Conservation (phyloP, 805 yeast species). For the Wickerhamiella allomyrinae region DNA sequence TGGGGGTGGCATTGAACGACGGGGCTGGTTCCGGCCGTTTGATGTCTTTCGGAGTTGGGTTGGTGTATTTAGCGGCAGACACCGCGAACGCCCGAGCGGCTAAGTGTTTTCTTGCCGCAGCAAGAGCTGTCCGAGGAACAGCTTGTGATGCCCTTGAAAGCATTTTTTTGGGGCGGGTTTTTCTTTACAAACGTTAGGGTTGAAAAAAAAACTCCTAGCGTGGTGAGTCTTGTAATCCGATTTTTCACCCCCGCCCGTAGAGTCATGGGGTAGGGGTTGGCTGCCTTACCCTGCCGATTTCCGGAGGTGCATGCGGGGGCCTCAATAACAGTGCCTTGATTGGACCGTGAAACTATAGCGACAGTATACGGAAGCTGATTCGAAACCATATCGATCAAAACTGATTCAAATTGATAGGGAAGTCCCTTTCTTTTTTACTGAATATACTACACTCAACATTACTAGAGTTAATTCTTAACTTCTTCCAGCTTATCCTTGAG, state of each 20-base stretch:
- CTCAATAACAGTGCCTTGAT: too few species aligned
- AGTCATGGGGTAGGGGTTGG: background rate
- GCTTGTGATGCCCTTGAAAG: background rate
- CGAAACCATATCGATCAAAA: too few species aligned
- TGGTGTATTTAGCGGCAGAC: background rate
- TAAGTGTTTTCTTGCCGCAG: background rate
- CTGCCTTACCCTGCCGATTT: background rate
- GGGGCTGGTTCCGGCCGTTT: constrained; percentile 27
- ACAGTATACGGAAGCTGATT: too few species aligned
- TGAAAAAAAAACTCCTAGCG: background rate
- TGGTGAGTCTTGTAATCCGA: background rate
- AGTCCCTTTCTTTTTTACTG: background rate
- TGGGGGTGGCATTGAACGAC: constrained; percentile 20
- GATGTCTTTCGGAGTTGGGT: background rate
- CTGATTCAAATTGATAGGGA: too few species aligned
- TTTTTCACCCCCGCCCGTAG: background rate
- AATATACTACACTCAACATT: too few species aligned
- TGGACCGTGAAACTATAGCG: too few species aligned
- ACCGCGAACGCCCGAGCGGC: background rate
- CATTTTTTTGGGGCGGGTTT: background rate
- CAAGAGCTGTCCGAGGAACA: background rate
- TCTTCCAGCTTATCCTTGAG: constrained; percentile 28
- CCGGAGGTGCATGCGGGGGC: too few species aligned
- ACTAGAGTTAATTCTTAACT: constrained; percentile 10
- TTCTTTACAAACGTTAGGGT: background rate